These are phyloP conservation scores for Fraxinus sp. DNA, from an alignment of 305 asterid species.

Conservation along the genomic window DNA sequence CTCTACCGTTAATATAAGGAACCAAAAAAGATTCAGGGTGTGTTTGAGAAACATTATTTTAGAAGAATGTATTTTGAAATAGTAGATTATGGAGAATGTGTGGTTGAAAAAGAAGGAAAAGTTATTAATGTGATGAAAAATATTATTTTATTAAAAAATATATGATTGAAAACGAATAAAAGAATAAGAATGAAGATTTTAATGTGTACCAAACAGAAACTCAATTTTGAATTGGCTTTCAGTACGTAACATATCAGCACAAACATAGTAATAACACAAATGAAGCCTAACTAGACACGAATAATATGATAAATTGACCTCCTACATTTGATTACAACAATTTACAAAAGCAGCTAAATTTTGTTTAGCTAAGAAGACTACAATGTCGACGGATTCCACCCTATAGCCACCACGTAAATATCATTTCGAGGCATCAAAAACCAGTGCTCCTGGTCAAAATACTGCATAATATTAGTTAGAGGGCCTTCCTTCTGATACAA, in stretches of 20 bases:
- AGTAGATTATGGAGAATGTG: no score
- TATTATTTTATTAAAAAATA: no score
- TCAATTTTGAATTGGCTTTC: background rate
- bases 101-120: no score
- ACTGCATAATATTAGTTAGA: conserved; percentile 2
- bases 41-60: no score
- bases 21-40: background rate
- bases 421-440: conserved; percentile 22
- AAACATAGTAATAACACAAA: background rate
- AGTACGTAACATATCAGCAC: background rate
- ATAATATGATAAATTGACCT: background rate
- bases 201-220: no score
- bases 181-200: no score
- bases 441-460: conserved; percentile 21
- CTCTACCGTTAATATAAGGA: background rate
- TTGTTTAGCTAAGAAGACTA: conserved; percentile 21
- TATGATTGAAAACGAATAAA: no score
- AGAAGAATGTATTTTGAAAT: no score
- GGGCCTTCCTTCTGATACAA: background rate
- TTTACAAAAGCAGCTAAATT: conserved; percentile 30
- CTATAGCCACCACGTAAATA: conserved; percentile 12
- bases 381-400: conserved; percentile 21
- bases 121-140: no score
- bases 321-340: conserved; percentile 22
- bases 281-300: background rate